Base-by-base conservation (phyloP, 108 stramenopile genomes). In the Conticribra weissflogii region DNA sequence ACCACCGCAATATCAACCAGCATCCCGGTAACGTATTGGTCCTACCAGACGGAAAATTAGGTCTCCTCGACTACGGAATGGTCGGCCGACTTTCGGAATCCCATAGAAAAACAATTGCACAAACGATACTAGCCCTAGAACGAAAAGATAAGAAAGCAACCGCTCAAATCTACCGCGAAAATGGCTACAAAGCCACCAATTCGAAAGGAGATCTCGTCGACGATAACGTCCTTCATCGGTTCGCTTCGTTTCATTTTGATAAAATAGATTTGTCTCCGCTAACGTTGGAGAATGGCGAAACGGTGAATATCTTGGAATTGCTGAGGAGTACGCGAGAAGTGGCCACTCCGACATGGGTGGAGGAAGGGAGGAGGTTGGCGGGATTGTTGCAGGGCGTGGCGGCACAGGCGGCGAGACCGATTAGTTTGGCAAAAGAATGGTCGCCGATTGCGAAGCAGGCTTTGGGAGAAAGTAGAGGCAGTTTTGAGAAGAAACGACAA, bases 61-160 rank as follows among this genome's bases (percentile, higher is more conserved):
- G 87, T 23, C 72, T 94, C 50, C 76, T 94, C 34, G 93, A 94
- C 74, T 94, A 89, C 74, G 93, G 87, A n/a, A 78, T 78, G 77
- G 80, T 81, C 0, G 80, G 80, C 3, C 32, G 58, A 28, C 62
- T 81, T n/a, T 63, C 74, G 18, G 0, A 3, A 41, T 33, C 51
- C n/a, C 75, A 76, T 52, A 52, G 80, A 54, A 4, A 71, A 52
- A 64, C 29, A 14, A 70, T 76, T 2, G 80, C 80, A 17, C 49
- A 64, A 51, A 76, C 70, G 12, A 72, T 81, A 25, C 18, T 76
- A 15, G 80, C 80, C 4, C 53, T 81, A n/a, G 54, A 47, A n/a
- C 14, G 63, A 32, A 63, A 65, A 5, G 80, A 81, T 41, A 65
- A 63, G 44, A 50, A 17, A 25, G 46, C 60, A 3, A 71, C 73